Percentiles rank a stretch among this genome's conserved stretches.
Evolutionary conservation across 2,329 filamentous ascomycete species (phyloP).

Genomic region (Sordariomycetes sp.): DNA sequence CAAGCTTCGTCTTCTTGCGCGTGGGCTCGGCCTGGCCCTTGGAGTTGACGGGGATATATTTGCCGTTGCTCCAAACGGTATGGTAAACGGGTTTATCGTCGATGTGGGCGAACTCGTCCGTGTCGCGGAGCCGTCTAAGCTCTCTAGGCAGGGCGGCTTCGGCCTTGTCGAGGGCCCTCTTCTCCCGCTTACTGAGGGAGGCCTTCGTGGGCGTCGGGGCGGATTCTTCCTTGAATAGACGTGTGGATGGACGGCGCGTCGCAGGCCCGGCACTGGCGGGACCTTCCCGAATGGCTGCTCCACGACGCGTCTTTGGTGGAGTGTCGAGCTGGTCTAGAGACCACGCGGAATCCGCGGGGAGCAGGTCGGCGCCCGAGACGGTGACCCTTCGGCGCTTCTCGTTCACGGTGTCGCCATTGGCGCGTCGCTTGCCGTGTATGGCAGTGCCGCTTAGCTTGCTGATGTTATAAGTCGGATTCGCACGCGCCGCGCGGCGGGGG

Average conservation of each 20-base stretch:
- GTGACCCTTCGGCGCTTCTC: background rate
- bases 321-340: slow-evolving; percentile 25
- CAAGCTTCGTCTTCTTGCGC: slow-evolving; percentile 21
- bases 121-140: slow-evolving; percentile 47
- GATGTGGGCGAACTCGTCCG: slow-evolving; percentile 50
- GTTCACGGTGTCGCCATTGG: slow-evolving; percentile 36
- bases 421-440: slow-evolving; percentile 44
- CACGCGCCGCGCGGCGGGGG: slow-evolving; percentile 38
- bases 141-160: slow-evolving; percentile 42
- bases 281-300: background rate
- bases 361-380: slow-evolving; percentile 9
- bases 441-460: slow-evolving; percentile 51
- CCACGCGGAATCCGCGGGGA: slow-evolving; percentile 20
- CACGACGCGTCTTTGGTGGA: slow-evolving; percentile 9
- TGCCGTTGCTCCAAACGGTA: slow-evolving; percentile 56
- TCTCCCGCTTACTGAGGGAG: slow-evolving; percentile 50
- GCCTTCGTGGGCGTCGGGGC: slow-evolving; percentile 22
- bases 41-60: slow-evolving; percentile 39
- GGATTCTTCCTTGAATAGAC: background rate
- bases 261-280: background rate
- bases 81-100: slow-evolving; percentile 46
- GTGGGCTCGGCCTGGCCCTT: slow-evolving; percentile 23
- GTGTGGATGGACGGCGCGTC: background rate
- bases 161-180: slow-evolving; percentile 39
- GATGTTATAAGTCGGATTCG: slow-evolving; percentile 45